phyloP scores from a whole-genome alignment of 176 grass and related monocot species.

The Coix lacrymajobi region DNA sequence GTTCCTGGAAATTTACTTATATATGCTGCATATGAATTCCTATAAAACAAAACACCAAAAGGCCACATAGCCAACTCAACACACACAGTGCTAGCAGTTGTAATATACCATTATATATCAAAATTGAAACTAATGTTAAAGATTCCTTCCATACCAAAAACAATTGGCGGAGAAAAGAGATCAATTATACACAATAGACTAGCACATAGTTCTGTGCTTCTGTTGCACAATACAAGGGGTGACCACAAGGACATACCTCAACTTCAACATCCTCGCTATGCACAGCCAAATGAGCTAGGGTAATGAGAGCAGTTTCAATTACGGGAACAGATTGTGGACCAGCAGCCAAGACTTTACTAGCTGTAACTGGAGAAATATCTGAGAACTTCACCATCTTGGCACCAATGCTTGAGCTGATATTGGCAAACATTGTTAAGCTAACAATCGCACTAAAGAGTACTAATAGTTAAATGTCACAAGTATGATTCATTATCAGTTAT shows the following conservation, averaged over 20 bases:
- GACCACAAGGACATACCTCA: conserved; percentile 54
- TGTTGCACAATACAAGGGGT: conserved; percentile 3
- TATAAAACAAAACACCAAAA: background rate
- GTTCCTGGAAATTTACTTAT: background rate
- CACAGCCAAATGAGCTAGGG: conserved; percentile 71
- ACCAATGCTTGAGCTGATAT: conserved; percentile 72
- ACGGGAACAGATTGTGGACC: conserved; percentile 43
- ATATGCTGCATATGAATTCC: background rate
- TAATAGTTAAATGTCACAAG: conserved; percentile 5
- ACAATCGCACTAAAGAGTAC: background rate
- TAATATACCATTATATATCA: background rate
- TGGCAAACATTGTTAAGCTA: conserved; percentile 11
- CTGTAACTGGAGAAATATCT: conserved; percentile 51
- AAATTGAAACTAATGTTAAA: background rate
- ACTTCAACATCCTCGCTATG: conserved; percentile 82
- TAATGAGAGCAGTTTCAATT: conserved; percentile 80
- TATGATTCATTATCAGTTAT: conserved; percentile 7
- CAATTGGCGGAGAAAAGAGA: background rate
- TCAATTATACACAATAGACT: background rate
- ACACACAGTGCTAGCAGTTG: background rate
- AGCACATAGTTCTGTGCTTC: background rate
- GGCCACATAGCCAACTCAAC: background rate
- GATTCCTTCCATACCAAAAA: background rate
- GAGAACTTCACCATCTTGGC: conserved; percentile 72
- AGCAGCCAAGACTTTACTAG: conserved; percentile 58